A percentile compares a stretch with the other conserved stretches of the same genome.
Evolutionary conservation across 1,284 basidiomycete species (phyloP).

Genomic region (Calocybe gambosa): DNA sequence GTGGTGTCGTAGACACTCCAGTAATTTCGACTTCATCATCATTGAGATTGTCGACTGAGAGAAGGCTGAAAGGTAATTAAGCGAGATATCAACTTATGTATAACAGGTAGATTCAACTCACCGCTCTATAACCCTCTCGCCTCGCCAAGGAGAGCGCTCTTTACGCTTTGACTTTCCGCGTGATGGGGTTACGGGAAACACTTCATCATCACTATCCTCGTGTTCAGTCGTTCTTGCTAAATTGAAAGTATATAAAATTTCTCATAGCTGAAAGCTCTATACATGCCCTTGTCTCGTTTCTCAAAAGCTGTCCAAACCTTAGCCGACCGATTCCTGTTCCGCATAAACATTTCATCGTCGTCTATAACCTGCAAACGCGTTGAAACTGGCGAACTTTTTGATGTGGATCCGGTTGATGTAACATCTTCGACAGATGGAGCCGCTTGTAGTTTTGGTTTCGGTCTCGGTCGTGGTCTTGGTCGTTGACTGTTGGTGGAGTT

Average conservation of each 20-base stretch:
- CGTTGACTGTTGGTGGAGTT: constrained; percentile 26
- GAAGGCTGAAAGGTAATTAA: constrained; percentile 22
- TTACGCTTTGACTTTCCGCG: constrained; percentile 31
- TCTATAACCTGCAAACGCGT: constrained; percentile 35
- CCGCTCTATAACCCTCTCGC: constrained; percentile 27
- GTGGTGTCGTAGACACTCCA: constrained; percentile 26
- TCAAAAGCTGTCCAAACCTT: constrained; percentile 54
- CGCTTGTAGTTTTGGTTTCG: constrained; percentile 28
- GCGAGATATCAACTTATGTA: not conserved
- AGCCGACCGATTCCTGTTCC: constrained; percentile 47
- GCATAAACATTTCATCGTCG: constrained; percentile 61
- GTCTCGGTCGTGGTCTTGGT: constrained; percentile 47
- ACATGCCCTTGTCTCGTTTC: constrained; percentile 43
- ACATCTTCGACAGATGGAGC: constrained; percentile 11
- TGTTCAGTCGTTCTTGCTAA: constrained; percentile 9
- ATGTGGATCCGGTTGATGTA: constrained; percentile 14
- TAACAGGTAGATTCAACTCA: constrained; percentile 14
- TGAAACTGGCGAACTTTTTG: constrained; percentile 13
- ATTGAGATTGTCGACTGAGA: constrained; percentile 29
- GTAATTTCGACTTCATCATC: constrained; percentile 47
- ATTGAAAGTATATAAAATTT: not conserved
- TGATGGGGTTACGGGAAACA: constrained; percentile 22
- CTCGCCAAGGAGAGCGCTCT: constrained; percentile 32
- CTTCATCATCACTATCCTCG: constrained; percentile 19
- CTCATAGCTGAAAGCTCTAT: not conserved